A percentile compares a stretch with the other conserved stretches of the same genome.
phyloP scores from a whole-genome alignment of 2,329 filamentous ascomycete species.

The Fusarium succisae region DNA sequence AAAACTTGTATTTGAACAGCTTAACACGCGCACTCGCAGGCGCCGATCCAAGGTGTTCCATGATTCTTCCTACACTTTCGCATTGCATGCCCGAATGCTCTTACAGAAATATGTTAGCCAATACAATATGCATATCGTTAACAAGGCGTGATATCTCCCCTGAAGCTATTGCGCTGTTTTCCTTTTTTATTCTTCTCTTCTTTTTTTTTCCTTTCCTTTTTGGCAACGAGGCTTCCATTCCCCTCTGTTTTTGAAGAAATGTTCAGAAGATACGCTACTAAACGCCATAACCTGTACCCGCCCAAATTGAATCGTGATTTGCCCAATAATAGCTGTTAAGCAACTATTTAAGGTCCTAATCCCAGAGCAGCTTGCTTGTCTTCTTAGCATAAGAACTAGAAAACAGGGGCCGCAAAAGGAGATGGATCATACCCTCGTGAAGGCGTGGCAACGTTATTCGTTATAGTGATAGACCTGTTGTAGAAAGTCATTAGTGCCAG shows the following conservation, averaged over 20 bases:
- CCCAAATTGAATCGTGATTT: constrained; percentile 34
- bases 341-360: not conserved
- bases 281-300: constrained; percentile 40
- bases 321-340: constrained; percentile 12
- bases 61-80: not conserved
- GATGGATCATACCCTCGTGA: constrained; percentile 11
- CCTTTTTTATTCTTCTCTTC: not conserved
- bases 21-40: not conserved
- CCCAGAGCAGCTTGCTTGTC: constrained; percentile 6
- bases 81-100: constrained; percentile 1
- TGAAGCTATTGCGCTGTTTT: not conserved
- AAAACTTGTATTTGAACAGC: not conserved
- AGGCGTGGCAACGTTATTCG: constrained; percentile 64
- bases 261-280: constrained; percentile 36
- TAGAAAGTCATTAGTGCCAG: constrained; percentile 23
- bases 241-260: constrained; percentile 7
- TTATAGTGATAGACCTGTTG: constrained; percentile 87
- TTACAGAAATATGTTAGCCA: constrained; percentile 5
- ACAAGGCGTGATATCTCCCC: not conserved
- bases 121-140: not conserved
- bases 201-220: too few relatives aligned
- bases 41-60: constrained; percentile 6
- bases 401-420: constrained; percentile 4
- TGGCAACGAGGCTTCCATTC: constrained; percentile 1
- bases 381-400: constrained; percentile 24